Evolutionary conservation across 495 filamentous ascomycete species (phyloP), one percentile per base, ranked within the genome.

Genomic region (Podospora bellae-mahoneyi): DNA sequence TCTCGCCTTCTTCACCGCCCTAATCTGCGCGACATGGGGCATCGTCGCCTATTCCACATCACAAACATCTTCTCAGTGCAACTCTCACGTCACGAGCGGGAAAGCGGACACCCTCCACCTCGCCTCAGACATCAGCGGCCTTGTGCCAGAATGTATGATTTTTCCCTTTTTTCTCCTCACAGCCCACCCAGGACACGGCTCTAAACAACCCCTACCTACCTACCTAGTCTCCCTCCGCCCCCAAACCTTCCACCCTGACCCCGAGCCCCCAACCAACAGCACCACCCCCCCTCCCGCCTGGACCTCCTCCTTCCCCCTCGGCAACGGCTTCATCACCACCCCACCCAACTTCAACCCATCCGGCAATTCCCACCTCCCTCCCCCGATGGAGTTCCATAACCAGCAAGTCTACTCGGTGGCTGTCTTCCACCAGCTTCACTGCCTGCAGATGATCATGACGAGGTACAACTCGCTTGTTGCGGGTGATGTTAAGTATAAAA

Each of bases 381-480:
- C 39, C 15, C 39, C 39, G 7, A 48, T 48, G 3, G 18, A 67
- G 19, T n/a, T 13, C 26, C 23, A 48, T 3, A 13, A 48, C 13
- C 39, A 48, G 39, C 39, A 48, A 13, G 39, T 48, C 48, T 71
- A 68, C 10, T 71, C 62, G 0, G 61, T 71, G 2, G 62, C 66
- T 1, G 63, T 71, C 6, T 71, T 69, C 3, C 81, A 84, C 66
- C 82, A 84, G 64, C 74, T 84, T 6, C 82, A 84, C 70, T 84
- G 82, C 67, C 69, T 84, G 69, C 75, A 79, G 64, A 73, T 79
- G 28, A 79, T 84, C 64, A 76, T 78, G 9, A 68, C 73, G 10
- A 60, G 28, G 28, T 66, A 62, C 53, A 66, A 69, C 64, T 16
- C 39, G 16, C 48, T 69, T 5, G 20, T 54, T 16, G 13, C 5